Conservation (phyloP, 2,329 filamentous ascomycete species). For the Magnaporthiopsis poae region DNA sequence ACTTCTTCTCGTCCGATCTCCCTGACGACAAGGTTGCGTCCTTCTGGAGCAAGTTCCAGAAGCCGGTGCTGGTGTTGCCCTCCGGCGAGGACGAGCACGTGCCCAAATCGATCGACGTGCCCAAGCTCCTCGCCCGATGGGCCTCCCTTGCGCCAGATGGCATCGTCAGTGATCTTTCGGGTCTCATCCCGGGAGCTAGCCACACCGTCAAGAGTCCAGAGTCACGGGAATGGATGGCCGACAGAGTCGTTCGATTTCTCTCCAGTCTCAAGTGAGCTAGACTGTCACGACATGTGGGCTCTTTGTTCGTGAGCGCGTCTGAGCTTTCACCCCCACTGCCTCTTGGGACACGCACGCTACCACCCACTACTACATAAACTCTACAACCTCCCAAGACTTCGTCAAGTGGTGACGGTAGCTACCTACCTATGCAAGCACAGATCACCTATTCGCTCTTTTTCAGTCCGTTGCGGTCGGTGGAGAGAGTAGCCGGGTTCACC, state of each 20-base stretch:
- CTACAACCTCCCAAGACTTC: neutral
- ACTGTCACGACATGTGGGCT: neutral
- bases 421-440: neutral
- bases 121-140: conserved; percentile 49
- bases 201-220: conserved; percentile 39
- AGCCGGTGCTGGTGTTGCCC: conserved; percentile 54
- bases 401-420: neutral
- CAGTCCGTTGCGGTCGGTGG: too few species aligned
- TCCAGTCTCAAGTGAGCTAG: conserved; percentile 6
- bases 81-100: conserved; percentile 59
- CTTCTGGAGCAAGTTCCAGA: conserved; percentile 57
- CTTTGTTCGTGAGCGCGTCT: neutral
- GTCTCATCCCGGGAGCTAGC: conserved; percentile 40
- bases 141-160: conserved; percentile 30
- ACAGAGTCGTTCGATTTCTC: conserved; percentile 38
- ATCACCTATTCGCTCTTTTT: neutral
- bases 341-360: neutral
- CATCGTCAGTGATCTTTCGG: conserved; percentile 40
- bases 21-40: conserved; percentile 39
- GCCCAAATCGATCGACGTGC: conserved; percentile 47
- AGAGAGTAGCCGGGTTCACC: neutral
- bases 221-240: conserved; percentile 39
- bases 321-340: neutral
- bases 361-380: neutral
- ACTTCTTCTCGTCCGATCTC: conserved; percentile 81